A percentile compares a stretch with the other conserved stretches of the same genome.
Evolutionary conservation across 2,329 filamentous ascomycete species (phyloP).

Genomic region (Stachybotrys chartarum): DNA sequence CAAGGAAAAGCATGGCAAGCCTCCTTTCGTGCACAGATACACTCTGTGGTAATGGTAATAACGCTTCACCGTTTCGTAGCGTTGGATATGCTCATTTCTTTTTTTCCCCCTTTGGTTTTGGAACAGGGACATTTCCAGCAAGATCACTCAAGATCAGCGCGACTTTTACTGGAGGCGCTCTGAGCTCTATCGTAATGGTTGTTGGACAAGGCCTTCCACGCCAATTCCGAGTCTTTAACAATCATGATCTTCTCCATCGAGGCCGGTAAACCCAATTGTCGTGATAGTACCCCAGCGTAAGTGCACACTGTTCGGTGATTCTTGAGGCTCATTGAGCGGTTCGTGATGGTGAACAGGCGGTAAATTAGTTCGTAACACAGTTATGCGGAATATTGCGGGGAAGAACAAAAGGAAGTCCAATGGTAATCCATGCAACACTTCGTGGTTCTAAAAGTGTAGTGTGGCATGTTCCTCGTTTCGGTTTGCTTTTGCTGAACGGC

Average conservation of each 20-base stretch:
- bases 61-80: too few species aligned
- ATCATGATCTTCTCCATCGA: background rate
- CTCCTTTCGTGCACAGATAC: slow-evolving; percentile 2
- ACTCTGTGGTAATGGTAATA: background rate
- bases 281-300: background rate
- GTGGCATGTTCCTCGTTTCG: too few species aligned
- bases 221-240: background rate
- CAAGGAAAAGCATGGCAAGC: slow-evolving; percentile 1
- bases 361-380: too few species aligned
- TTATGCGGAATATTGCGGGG: too few species aligned
- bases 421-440: too few species aligned
- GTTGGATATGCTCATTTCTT: background rate
- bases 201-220: background rate
- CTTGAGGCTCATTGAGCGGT: too few species aligned
- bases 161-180: background rate
- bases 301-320: too few species aligned
- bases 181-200: background rate
- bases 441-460: too few species aligned
- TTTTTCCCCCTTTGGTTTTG: background rate
- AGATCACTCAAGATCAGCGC: background rate
- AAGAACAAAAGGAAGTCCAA: too few species aligned
- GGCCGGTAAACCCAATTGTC: background rate
- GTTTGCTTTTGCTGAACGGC: too few species aligned
- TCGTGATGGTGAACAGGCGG: too few species aligned
- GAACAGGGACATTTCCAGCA: background rate